Evolutionary conservation across 2,329 filamentous ascomycete genomes (phyloP).

Genomic region (Phialocephala subalpina): DNA sequence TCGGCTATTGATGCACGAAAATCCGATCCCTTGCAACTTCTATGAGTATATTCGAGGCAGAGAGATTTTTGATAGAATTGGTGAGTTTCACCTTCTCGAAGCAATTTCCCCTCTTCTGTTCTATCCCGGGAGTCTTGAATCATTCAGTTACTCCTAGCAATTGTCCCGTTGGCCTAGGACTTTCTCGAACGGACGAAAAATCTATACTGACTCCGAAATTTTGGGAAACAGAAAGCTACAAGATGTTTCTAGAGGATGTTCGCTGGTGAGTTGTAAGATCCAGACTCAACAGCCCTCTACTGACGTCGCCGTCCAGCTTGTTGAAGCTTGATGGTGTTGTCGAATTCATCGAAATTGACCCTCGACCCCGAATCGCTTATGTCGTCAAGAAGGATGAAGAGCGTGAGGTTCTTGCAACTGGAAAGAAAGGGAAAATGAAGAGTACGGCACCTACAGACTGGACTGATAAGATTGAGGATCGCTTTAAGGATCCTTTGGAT

Average conservation of each 20-base stretch:
- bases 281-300: neutral
- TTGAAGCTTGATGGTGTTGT: conserved; percentile 43
- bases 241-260: conserved; percentile 41
- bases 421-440: conserved; percentile 24
- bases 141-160: too few relatives aligned
- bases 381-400: neutral
- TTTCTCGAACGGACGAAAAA: too few relatives aligned
- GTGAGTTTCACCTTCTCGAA: too few relatives aligned
- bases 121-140: too few relatives aligned
- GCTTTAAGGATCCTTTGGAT: conserved; percentile 37
- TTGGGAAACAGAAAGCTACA: too few relatives aligned
- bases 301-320: conserved; percentile 24
- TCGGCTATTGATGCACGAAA: conserved; percentile 31
- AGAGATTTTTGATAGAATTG: conserved; percentile 41
- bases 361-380: conserved; percentile 33
- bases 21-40: conserved; percentile 38
- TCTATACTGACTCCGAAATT: too few relatives aligned
- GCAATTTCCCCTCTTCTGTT: too few relatives aligned
- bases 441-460: conserved; percentile 36
- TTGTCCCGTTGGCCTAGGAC: too few relatives aligned
- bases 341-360: conserved; percentile 43
- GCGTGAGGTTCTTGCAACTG: neutral
- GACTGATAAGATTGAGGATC: conserved; percentile 39
- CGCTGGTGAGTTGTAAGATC: conserved; percentile 32
- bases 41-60: conserved; percentile 42